A percentile compares a stretch with the other conserved stretches of the same genome.
Conservation (phyloP, 139 green algal genomes). For the Astrephomene gubernaculifera region DNA sequence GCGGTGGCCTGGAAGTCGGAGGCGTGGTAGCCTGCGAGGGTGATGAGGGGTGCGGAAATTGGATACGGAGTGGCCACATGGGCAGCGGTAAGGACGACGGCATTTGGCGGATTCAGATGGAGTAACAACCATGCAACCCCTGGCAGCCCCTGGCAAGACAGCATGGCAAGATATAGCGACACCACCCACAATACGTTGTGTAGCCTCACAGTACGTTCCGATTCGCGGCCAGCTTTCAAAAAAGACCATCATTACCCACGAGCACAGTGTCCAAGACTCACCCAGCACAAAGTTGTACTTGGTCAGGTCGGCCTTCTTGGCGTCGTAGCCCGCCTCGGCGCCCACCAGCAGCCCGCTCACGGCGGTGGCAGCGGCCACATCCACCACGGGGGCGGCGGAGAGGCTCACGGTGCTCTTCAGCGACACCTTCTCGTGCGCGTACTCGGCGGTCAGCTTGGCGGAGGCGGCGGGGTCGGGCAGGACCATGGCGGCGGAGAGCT, state of each 20-base stretch:
- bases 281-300: slow-evolving; percentile 30
- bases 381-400: slow-evolving; percentile 5
- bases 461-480: slow-evolving; percentile 27
- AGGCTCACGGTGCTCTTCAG: slow-evolving; percentile 25
- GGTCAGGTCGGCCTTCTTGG: slow-evolving; percentile 23
- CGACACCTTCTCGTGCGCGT: not conserved
- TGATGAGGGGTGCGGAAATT: not conserved
- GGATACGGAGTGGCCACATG: too few species aligned
- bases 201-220: too few species aligned
- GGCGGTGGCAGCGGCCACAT: slow-evolving; percentile 7
- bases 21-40: slow-evolving; percentile 13
- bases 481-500: not conserved
- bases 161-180: too few species aligned
- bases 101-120: too few species aligned
- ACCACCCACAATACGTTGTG: too few species aligned
- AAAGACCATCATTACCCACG: too few species aligned
- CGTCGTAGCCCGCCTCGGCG: slow-evolving; percentile 23
- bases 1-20: slow-evolving; percentile 35
- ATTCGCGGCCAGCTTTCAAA: too few species aligned
- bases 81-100: too few species aligned
- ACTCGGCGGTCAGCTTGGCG: slow-evolving; percentile 37
- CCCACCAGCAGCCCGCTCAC: slow-evolving; percentile 19
- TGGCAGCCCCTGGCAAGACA: too few species aligned
- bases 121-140: too few species aligned
- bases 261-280: too few species aligned